Percentiles rank a stretch among this genome's conserved stretches.
These are phyloP conservation scores for Monarda citriodora DNA, from an alignment of 305 asterid genomes.

Conservation along the genomic window DNA sequence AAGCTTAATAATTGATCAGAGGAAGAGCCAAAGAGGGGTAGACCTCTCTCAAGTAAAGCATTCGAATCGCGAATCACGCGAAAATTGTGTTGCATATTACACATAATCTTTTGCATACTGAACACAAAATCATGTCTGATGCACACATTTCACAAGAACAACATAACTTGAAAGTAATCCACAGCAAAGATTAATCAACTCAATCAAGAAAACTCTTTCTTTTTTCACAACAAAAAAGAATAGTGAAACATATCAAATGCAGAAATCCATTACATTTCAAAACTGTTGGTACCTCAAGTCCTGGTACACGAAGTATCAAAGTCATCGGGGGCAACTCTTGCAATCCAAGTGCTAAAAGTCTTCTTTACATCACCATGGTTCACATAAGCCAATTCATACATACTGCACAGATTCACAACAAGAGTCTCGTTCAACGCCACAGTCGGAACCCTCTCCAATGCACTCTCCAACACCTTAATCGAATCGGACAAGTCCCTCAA, in stretches of 20 bases:
- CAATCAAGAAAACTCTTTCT: constrained; percentile 10
- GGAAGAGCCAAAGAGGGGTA: neutral
- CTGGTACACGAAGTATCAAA: constrained; percentile 91
- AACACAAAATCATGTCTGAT: constrained; percentile 3
- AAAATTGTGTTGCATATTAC: too few species aligned
- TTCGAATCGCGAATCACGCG: neutral
- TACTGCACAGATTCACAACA: constrained; percentile 97
- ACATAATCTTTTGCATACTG: neutral
- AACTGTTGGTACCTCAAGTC: constrained; percentile 53
- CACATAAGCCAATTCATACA: constrained; percentile 98
- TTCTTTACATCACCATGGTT: constrained; percentile 85
- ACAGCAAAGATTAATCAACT: constrained; percentile 13
- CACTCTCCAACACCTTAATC: constrained; percentile 93
- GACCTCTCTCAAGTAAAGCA: neutral
- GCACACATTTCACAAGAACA: constrained; percentile 1
- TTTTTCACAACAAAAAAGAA: constrained; percentile 21
- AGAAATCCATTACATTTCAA: constrained; percentile 15
- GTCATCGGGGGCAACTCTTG: constrained; percentile 98
- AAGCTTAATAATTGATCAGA: constrained; percentile 3
- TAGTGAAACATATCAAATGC: constrained; percentile 16
- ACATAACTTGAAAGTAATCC: neutral
- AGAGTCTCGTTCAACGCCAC: constrained; percentile 86
- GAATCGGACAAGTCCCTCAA: constrained; percentile 96
- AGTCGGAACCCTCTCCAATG: constrained; percentile 96
- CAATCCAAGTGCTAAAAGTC: constrained; percentile 97